Conservation (phyloP, 345 rosid species). For the Aethionema arabicum region DNA sequence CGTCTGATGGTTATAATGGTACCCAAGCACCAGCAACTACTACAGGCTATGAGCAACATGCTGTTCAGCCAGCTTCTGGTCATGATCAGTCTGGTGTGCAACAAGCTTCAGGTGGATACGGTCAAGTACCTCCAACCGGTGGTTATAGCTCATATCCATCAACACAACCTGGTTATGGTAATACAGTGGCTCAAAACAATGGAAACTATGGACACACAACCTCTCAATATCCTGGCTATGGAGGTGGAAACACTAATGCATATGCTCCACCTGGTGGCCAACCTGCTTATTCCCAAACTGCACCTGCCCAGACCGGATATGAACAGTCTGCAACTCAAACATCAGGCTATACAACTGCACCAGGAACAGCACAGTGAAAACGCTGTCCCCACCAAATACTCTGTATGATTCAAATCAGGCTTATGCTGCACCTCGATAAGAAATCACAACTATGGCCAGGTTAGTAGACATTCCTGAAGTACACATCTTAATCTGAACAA, state of each 20-base stretch:
- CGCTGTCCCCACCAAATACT: conserved; percentile 49
- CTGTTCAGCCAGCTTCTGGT: conserved; percentile 51
- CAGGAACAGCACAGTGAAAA: conserved; percentile 56
- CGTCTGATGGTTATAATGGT: conserved; percentile 60
- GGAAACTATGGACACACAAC: conserved; percentile 64
- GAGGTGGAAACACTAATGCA: conserved; percentile 39
- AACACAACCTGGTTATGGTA: conserved; percentile 58
- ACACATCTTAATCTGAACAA: conserved; percentile 18
- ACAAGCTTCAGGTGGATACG: conserved; percentile 44
- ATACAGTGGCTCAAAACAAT: conserved; percentile 49
- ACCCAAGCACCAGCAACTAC: conserved; percentile 39
- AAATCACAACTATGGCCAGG: conserved; percentile 10
- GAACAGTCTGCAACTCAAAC: conserved; percentile 69
- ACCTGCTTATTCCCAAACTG: conserved; percentile 54
- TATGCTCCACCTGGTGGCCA: conserved; percentile 53
- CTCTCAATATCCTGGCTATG: conserved; percentile 64
- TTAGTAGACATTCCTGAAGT: conserved; percentile 20
- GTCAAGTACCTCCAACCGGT: conserved; percentile 49
- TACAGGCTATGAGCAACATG: conserved; percentile 44
- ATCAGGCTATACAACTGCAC: conserved; percentile 52
- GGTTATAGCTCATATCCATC: conserved; percentile 58
- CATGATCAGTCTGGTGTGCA: conserved; percentile 46
- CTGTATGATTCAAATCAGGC: conserved; percentile 59
- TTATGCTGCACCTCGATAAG: conserved; percentile 46
- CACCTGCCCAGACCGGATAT: conserved; percentile 58